A percentile compares a stretch with the other conserved stretches of the same genome.
These are phyloP conservation scores for Pilobolus umbonatus DNA, from an alignment of 192 early-diverging fungal species.

Conservation along the genomic window DNA sequence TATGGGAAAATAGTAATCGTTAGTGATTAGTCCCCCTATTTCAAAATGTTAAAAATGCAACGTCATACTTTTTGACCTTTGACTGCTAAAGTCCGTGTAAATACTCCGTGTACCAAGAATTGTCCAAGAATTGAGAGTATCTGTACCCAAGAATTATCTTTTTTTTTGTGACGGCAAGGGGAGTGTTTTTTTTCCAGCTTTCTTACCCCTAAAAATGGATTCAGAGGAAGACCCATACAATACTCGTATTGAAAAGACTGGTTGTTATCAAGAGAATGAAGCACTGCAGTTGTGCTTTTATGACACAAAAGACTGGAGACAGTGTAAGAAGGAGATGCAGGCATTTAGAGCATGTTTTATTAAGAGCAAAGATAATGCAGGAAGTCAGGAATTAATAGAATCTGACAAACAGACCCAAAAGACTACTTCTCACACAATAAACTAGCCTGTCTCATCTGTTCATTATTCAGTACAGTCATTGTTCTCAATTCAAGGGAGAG, in stretches of 20 bases:
- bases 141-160: no score
- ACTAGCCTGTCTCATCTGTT: conserved; percentile 27
- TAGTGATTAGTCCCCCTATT: no score
- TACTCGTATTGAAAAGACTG: conserved; percentile 68
- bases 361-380: conserved; percentile 32
- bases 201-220: conserved; percentile 1
- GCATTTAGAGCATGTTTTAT: conserved; percentile 76
- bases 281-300: conserved; percentile 76
- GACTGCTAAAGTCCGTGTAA: no score
- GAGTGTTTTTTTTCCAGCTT: no score
- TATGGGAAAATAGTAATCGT: no score
- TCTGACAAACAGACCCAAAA: not conserved
- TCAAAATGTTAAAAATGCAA: no score
- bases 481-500: conserved; percentile 33
- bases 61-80: no score
- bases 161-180: no score
- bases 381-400: conserved; percentile 20
- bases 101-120: no score
- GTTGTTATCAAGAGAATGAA: conserved; percentile 81
- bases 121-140: no score
- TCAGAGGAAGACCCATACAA: conserved; percentile 70
- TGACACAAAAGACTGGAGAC: conserved; percentile 85
- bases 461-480: conserved; percentile 21
- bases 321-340: conserved; percentile 72
- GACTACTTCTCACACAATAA: conserved; percentile 20